Evolutionary conservation across 148 eudicot species (phyloP).

Genomic region (Beta vulgaris): DNA sequence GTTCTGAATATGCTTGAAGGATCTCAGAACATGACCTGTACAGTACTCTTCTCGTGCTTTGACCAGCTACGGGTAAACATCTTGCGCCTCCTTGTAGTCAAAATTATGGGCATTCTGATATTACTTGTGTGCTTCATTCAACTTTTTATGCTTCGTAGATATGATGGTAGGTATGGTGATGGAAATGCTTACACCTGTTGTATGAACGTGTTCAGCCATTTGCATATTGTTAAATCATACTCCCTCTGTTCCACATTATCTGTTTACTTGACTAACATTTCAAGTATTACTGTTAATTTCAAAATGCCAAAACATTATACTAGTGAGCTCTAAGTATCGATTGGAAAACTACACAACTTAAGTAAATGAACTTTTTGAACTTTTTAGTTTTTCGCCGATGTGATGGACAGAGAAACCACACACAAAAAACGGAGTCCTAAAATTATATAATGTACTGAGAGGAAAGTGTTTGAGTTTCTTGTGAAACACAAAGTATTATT

Average conservation of each 20-base stretch:
- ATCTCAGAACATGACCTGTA: slow-evolving; percentile 68
- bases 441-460: too few relatives aligned
- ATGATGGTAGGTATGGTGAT: not conserved
- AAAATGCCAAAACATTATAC: not conserved
- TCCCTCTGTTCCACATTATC: too few relatives aligned
- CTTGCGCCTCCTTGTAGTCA: slow-evolving; percentile 1
- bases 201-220: not conserved
- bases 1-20: slow-evolving; percentile 87
- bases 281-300: not conserved
- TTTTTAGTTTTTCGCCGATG: too few relatives aligned
- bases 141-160: not conserved
- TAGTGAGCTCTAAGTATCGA: too few relatives aligned
- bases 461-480: too few relatives aligned
- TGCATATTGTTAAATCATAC: not conserved
- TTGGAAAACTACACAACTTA: too few relatives aligned
- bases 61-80: slow-evolving; percentile 69
- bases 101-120: not conserved
- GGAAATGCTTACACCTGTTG: not conserved
- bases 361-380: too few relatives aligned
- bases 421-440: too few relatives aligned
- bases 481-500: too few relatives aligned
- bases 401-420: too few relatives aligned
- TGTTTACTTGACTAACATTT: not conserved
- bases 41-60: slow-evolving; percentile 65
- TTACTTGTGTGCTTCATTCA: not conserved